Evolutionary conservation across 257 asterid genomes (phyloP).

Genomic region (Gynochthodes officinalis): DNA sequence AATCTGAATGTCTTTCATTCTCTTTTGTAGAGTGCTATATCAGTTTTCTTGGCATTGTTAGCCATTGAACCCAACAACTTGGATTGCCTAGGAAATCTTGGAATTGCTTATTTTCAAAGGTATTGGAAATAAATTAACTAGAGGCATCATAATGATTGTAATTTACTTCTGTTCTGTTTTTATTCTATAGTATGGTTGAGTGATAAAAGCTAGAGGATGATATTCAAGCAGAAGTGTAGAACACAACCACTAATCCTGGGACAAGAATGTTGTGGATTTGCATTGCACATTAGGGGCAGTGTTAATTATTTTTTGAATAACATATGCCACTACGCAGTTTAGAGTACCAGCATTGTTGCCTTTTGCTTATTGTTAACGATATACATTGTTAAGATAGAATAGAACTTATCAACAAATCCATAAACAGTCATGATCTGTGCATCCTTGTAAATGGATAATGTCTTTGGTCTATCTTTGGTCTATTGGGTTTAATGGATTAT

Average conservation of each 20-base stretch:
- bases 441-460: not conserved
- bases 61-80: slow-evolving; percentile 69
- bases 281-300: not conserved
- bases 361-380: not conserved
- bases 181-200: not conserved
- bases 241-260: not conserved
- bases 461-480: not conserved
- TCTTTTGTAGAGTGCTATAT: slow-evolving; percentile 77
- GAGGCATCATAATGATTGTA: not conserved
- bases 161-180: not conserved
- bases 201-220: not conserved
- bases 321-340: not conserved
- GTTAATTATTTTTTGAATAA: not conserved
- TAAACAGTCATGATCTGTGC: not conserved
- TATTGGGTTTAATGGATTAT: not conserved
- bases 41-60: slow-evolving; percentile 75
- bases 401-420: not conserved
- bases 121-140: slow-evolving; percentile 16
- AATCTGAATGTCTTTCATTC: slow-evolving; percentile 21
- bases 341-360: not conserved
- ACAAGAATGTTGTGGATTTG: not conserved
- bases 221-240: not conserved
- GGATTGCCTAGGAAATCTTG: slow-evolving; percentile 96
- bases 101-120: slow-evolving; percentile 89
- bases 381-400: not conserved